Conservation (phyloP, 192 early-diverging fungal species). For the Kickxella alabastrina region DNA sequence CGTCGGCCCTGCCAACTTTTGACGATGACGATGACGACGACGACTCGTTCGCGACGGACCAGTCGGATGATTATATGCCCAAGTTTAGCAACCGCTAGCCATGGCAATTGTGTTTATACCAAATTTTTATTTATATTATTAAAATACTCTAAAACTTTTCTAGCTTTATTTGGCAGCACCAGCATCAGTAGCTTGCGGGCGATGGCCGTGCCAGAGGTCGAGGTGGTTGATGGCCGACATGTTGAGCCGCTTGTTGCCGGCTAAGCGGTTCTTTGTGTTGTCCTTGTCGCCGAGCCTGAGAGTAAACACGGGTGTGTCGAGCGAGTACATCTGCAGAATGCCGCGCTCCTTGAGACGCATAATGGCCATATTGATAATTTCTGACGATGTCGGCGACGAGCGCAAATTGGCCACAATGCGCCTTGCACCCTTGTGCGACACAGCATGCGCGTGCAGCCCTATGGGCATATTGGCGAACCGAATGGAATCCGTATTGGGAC, state of each 20-base stretch:
- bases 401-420: constrained; percentile 10
- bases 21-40: too few relatives aligned
- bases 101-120: too few relatives aligned
- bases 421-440: constrained; percentile 17
- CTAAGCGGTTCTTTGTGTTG: neutral
- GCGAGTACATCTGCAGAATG: constrained; percentile 30
- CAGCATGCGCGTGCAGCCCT: constrained; percentile 30
- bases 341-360: constrained; percentile 32
- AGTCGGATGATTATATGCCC: too few relatives aligned
- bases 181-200: too few relatives aligned
- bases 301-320: constrained; percentile 22
- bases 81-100: too few relatives aligned
- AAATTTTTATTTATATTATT: too few relatives aligned
- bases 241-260: constrained; percentile 16
- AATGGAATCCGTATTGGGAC: constrained; percentile 1
- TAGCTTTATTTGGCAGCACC: too few relatives aligned
- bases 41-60: too few relatives aligned
- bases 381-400: constrained; percentile 8
- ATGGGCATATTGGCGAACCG: constrained; percentile 32
- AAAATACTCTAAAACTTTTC: too few relatives aligned
- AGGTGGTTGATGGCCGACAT: constrained; percentile 26
- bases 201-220: constrained; percentile 12
- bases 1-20: too few relatives aligned
- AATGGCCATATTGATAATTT: constrained; percentile 26
- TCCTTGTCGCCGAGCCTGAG: too few relatives aligned